Conservation (phyloP, 2,329 filamentous ascomycete genomes). For the Stagonosporopsis tanaceti region DNA sequence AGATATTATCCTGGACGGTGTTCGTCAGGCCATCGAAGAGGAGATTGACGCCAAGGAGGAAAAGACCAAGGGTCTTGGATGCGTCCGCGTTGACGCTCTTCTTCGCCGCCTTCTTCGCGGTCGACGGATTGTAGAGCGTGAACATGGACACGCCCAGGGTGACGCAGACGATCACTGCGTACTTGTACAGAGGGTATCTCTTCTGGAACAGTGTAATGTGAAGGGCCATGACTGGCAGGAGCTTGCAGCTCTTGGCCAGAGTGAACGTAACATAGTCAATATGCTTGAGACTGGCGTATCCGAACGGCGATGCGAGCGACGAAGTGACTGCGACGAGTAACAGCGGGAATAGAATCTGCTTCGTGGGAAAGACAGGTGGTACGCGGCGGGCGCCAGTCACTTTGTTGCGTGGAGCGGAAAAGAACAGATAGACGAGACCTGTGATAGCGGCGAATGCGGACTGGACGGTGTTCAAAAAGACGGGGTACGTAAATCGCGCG, state of each 20-base stretch:
- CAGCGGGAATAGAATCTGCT: constrained; percentile 77
- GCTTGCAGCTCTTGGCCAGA: constrained; percentile 96
- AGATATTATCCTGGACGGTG: constrained; percentile 95
- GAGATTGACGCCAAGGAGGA: constrained; percentile 86
- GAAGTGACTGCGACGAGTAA: constrained; percentile 85
- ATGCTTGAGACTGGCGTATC: constrained; percentile 89
- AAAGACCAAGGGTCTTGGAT: constrained; percentile 78
- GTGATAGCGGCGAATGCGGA: constrained; percentile 85
- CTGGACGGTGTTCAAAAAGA: constrained; percentile 96
- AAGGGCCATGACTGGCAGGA: constrained; percentile 97
- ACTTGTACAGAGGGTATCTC: constrained; percentile 94
- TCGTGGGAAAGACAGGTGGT: constrained; percentile 77
- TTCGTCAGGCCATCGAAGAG: constrained; percentile 97
- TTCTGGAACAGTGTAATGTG: constrained; percentile 91
- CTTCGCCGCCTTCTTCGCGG: constrained; percentile 49
- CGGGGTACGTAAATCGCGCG: constrained; percentile 83
- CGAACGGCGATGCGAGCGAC: constrained; percentile 92
- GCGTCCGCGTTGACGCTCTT: constrained; percentile 64
- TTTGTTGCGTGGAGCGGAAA: constrained; percentile 63
- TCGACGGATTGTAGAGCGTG: constrained; percentile 76
- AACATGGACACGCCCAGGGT: constrained; percentile 94
- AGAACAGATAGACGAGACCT: constrained; percentile 80
- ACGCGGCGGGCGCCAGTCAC: constrained; percentile 39
- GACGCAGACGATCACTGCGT: constrained; percentile 88
- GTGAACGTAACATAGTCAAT: constrained; percentile 99